Conservation (phyloP, 371 early-diverging fungal genomes). For the Homolaphlyctis polyrhiza region DNA sequence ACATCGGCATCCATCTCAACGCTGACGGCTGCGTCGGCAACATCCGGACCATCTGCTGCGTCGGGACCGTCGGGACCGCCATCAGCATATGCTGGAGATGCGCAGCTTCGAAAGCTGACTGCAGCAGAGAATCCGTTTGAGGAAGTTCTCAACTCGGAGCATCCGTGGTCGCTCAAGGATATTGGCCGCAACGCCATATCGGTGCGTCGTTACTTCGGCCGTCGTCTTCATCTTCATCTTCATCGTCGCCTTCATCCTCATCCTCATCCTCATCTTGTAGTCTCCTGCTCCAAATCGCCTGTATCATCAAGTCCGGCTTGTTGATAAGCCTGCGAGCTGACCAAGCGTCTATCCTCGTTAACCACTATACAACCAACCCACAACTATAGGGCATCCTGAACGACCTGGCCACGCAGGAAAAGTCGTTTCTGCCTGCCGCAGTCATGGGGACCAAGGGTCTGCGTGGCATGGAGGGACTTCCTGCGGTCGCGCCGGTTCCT, state of each 20-base stretch:
- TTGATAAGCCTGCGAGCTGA: too few species aligned
- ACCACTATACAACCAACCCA: background rate
- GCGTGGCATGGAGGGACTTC: constrained; percentile 33
- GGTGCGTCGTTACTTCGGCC: too few species aligned
- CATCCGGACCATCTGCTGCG: background rate
- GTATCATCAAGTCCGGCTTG: too few species aligned
- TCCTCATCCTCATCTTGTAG: background rate
- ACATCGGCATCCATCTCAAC: background rate
- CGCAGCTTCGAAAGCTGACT: background rate
- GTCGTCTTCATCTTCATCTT: background rate
- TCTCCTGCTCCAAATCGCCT: too few species aligned
- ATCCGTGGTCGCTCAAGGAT: constrained; percentile 35
- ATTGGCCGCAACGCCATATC: constrained; percentile 44
- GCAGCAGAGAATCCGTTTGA: constrained; percentile 20
- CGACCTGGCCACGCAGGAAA: constrained; percentile 22
- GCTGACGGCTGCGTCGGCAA: background rate
- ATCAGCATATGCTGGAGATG: background rate
- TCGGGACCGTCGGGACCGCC: background rate
- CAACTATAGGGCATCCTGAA: constrained; percentile 28
- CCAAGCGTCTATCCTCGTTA: too few species aligned
- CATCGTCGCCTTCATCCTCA: background rate
- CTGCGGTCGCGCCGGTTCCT: constrained; percentile 23
- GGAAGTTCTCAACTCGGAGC: constrained; percentile 28
- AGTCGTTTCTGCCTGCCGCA: constrained; percentile 14
- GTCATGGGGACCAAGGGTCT: constrained; percentile 10